Evolutionary conservation across 768 basidiomycete genomes (phyloP).

Genomic region (Pilatotrama ljubarskyi): DNA sequence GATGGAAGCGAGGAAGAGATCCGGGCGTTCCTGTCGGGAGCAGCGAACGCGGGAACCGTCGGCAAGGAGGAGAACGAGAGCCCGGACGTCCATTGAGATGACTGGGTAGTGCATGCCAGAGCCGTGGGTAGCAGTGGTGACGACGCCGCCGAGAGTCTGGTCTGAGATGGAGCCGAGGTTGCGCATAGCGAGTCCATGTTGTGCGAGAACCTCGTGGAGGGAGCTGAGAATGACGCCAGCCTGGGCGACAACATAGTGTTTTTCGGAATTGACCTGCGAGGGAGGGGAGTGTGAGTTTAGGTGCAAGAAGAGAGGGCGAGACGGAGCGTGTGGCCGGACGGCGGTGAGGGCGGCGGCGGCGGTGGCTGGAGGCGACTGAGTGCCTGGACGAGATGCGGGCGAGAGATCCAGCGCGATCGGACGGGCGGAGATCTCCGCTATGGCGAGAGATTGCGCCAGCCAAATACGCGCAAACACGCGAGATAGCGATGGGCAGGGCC

Average conservation of each 20-base stretch:
- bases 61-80: constrained; percentile 75
- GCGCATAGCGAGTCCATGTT: constrained; percentile 76
- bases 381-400: constrained; percentile 15
- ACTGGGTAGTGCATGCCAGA: constrained; percentile 79
- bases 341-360: neutral
- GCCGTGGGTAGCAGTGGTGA: constrained; percentile 95
- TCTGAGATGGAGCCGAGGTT: constrained; percentile 97
- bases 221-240: constrained; percentile 77
- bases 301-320: neutral
- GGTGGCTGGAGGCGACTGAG: constrained; percentile 2
- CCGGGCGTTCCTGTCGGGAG: constrained; percentile 58
- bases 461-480: constrained; percentile 21
- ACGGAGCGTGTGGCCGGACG: neutral
- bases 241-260: constrained; percentile 67
- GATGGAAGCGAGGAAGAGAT: constrained; percentile 86
- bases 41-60: constrained; percentile 70
- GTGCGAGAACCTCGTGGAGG: constrained; percentile 67
- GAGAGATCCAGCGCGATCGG: constrained; percentile 14
- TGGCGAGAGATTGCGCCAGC: constrained; percentile 22
- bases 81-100: constrained; percentile 77
- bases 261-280: constrained; percentile 66
- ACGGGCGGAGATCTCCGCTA: constrained; percentile 23
- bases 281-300: neutral
- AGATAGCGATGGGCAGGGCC: constrained; percentile 18
- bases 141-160: constrained; percentile 89